A percentile compares a stretch with the other conserved stretches of the same genome.
Evolutionary conservation across 352 stramenopile species (phyloP).

Genomic region (Phytophthora rubi): DNA sequence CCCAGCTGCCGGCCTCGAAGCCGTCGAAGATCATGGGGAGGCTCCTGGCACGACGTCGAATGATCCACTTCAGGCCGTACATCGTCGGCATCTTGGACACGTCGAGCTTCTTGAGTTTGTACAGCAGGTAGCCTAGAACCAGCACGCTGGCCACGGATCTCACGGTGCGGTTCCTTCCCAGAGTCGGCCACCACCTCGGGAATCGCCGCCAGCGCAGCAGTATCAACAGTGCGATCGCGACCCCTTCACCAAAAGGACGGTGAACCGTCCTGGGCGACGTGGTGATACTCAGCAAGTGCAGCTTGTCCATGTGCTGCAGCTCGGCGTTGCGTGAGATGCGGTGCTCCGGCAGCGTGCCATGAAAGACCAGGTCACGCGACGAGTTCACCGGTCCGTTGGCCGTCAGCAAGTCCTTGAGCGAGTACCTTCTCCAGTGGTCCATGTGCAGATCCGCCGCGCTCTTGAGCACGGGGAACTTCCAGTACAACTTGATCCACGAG

Average conservation of each 20-base stretch:
- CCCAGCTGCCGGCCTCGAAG: slow-evolving; percentile 64
- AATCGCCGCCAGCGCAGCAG: slow-evolving; percentile 34
- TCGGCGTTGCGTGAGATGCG: slow-evolving; percentile 56
- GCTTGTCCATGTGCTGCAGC: slow-evolving; percentile 65
- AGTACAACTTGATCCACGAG: slow-evolving; percentile 50
- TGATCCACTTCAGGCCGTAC: slow-evolving; percentile 68
- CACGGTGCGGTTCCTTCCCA: slow-evolving; percentile 16
- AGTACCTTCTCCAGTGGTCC: slow-evolving; percentile 56
- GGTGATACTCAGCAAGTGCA: slow-evolving; percentile 75
- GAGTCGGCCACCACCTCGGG: slow-evolving; percentile 27
- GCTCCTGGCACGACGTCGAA: slow-evolving; percentile 51
- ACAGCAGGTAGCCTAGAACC: slow-evolving; percentile 37
- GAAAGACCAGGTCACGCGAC: slow-evolving; percentile 55
- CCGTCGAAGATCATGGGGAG: slow-evolving; percentile 70
- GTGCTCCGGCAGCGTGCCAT: slow-evolving; percentile 53
- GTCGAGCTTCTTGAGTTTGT: slow-evolving; percentile 57
- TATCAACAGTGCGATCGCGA: slow-evolving; percentile 22
- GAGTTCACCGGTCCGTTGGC: slow-evolving; percentile 41
- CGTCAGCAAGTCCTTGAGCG: slow-evolving; percentile 43
- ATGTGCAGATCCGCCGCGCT: slow-evolving; percentile 58
- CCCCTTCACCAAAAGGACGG: slow-evolving; percentile 40
- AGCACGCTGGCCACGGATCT: slow-evolving; percentile 22
- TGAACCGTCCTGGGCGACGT: slow-evolving; percentile 60
- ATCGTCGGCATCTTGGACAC: slow-evolving; percentile 70
- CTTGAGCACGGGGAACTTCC: slow-evolving; percentile 50